Evolutionary conservation across 1,284 basidiomycete species (phyloP), one percentile per base, ranked within the genome.

Genomic region (Agaricales sp.): DNA sequence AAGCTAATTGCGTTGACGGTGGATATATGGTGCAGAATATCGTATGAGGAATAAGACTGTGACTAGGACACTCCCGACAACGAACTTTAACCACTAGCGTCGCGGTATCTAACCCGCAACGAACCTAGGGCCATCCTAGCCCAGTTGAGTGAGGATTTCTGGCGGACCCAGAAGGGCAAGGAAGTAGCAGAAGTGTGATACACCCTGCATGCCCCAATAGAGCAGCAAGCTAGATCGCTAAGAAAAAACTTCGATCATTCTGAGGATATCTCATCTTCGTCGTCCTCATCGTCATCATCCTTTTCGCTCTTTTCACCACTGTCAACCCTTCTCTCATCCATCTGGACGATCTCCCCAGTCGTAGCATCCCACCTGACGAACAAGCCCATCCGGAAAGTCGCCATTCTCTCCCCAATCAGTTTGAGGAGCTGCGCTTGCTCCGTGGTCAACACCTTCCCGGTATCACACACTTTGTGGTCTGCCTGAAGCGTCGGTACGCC

Each of bases 341-440:
- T 63, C 62, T 84, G 73, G 8, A 73, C 69, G 20, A 91, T 80
- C 57, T 81, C 71, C 6, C 86, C 87, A 13, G 71, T 80, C 48
- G 70, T 73, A 49, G 87, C 78, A 53, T 85, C 80, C 89, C 90
- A 94, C 54, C 84, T 69, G 24, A 80, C 78, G 44, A 82, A 75
- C 49, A 92, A 66, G 43, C 71, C 73, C 37, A 93, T 84, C 52
- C 75, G 74, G 67, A 93, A 94, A 53, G 72, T 74, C 2, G 91
- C 89, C 85, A 92, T 87, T 67, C 80, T 84, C 58, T 91, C 77
- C 6, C 88, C 90, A 37, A 92, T 78, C 51, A 96, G 71, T 70
- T 95, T 95, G 55, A 96, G 68, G 48, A 96, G 69, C 63, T 94
- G 86, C 45, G 92, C 82, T 69, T 96, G 88, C 65, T 96, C 92